phyloP scores from a whole-genome alignment of 2,329 filamentous ascomycete species.

The Penicillium crustosum region DNA sequence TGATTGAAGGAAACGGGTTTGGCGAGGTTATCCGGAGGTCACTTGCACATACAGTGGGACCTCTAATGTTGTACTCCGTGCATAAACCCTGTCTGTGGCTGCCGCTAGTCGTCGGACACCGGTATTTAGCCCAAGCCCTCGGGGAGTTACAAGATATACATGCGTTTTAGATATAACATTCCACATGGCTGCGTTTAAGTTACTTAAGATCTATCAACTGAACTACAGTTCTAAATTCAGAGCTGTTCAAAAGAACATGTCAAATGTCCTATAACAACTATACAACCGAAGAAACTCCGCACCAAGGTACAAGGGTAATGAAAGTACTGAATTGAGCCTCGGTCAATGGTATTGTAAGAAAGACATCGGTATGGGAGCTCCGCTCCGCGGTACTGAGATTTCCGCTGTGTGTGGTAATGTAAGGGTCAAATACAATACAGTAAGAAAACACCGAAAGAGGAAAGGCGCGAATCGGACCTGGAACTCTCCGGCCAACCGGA shows the following conservation, averaged over 20 bases:
- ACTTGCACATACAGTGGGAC: not conserved
- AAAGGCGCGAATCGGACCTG: slow-evolving; percentile 5
- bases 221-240: not conserved
- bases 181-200: not conserved
- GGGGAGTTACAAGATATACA: slow-evolving; percentile 4
- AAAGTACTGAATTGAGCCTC: not conserved
- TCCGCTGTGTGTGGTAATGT: slow-evolving; percentile 1
- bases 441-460: slow-evolving; percentile 7
- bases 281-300: not conserved
- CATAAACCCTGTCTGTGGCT: slow-evolving; percentile 5
- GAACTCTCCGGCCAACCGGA: slow-evolving; percentile 17
- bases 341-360: not conserved
- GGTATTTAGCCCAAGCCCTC: not conserved
- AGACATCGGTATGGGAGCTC: not conserved
- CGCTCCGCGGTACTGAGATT: not conserved
- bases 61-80: not conserved
- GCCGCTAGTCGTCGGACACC: not conserved
- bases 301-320: not conserved
- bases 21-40: not conserved
- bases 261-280: not conserved
- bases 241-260: not conserved
- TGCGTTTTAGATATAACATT: not conserved
- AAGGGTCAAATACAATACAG: not conserved
- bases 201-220: not conserved
- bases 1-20: slow-evolving; percentile 5